Evolutionary conservation across 202 grass and related monocot genomes (phyloP).

Genomic region (Brachypodium distachyon): DNA sequence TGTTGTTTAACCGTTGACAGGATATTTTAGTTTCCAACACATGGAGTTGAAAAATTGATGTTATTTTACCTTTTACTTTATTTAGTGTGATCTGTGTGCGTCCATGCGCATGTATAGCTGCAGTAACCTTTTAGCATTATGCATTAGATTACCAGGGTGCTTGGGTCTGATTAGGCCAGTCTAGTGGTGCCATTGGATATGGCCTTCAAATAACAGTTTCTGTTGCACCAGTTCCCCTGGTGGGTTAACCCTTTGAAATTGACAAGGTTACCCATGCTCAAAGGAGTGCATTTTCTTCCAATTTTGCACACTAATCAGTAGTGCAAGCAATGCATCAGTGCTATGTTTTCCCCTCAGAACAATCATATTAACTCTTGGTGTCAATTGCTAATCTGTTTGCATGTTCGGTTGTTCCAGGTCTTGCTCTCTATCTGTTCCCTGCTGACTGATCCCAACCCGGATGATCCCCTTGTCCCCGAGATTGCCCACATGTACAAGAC

Average conservation of each 20-base stretch:
- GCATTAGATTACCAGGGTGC: not conserved
- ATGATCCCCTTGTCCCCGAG: constrained; percentile 77
- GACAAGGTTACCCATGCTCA: not conserved
- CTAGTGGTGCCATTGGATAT: not conserved
- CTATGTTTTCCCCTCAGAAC: not conserved
- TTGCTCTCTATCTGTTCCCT: constrained; percentile 83
- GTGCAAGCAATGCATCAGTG: not conserved
- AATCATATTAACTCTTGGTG: not conserved
- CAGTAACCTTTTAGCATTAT: not conserved
- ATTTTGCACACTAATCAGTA: not conserved
- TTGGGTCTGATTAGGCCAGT: not conserved
- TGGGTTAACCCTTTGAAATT: not conserved
- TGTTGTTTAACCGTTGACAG: not conserved
- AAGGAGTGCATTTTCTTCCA: not conserved
- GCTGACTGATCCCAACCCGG: constrained; percentile 76
- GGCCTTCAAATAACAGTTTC: not conserved
- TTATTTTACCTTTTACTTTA: not conserved
- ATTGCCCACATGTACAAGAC: constrained; percentile 92
- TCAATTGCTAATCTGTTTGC: not conserved
- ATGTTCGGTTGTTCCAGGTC: constrained; percentile 28
- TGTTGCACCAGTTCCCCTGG: not conserved
- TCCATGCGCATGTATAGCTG: not conserved
- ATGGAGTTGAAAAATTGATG: not conserved
- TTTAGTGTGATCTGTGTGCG: not conserved
- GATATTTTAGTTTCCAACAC: not conserved